Conservation (phyloP, 345 rosid species). For the Arabidopsis arenosa region DNA sequence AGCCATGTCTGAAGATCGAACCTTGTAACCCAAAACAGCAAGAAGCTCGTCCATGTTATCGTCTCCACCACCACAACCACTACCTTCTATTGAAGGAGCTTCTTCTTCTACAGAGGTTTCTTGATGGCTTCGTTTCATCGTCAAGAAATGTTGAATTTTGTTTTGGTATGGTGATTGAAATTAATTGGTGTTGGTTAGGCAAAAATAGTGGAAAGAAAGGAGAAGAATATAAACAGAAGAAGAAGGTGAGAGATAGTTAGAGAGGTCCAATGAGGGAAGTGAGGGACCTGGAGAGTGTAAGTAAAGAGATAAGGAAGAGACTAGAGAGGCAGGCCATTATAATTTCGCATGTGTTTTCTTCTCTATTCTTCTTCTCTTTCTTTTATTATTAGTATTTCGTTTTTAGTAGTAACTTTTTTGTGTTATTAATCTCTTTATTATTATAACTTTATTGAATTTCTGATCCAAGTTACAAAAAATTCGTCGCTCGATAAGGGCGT, state of each 20-base stretch:
- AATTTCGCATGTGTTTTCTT: constrained; percentile 33
- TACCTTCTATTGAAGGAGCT: constrained; percentile 36
- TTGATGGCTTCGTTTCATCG: constrained; percentile 62
- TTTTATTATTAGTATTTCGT: not conserved
- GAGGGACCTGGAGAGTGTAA: constrained; percentile 23
- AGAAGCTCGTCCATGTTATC: constrained; percentile 80
- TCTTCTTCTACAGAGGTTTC: constrained; percentile 42
- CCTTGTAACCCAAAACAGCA: constrained; percentile 80
- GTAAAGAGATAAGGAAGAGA: constrained; percentile 49
- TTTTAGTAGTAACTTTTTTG: not conserved
- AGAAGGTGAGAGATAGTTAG: not conserved
- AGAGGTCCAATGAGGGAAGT: constrained; percentile 41
- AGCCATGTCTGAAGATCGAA: constrained; percentile 81
- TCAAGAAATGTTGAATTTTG: not conserved
- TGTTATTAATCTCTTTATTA: constrained; percentile 4
- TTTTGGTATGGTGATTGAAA: not conserved
- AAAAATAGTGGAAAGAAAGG: not conserved
- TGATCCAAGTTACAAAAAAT: constrained; percentile 43
- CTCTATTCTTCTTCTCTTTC: not conserved
- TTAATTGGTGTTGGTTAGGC: not conserved
- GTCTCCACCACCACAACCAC: constrained; percentile 54
- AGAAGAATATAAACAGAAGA: constrained; percentile 25
- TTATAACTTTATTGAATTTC: constrained; percentile 5
- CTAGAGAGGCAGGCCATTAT: constrained; percentile 47
- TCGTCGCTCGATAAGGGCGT: constrained; percentile 39